Base-by-base conservation (phyloP, 768 basidiomycete genomes). In the Tulasnella sp. region DNA sequence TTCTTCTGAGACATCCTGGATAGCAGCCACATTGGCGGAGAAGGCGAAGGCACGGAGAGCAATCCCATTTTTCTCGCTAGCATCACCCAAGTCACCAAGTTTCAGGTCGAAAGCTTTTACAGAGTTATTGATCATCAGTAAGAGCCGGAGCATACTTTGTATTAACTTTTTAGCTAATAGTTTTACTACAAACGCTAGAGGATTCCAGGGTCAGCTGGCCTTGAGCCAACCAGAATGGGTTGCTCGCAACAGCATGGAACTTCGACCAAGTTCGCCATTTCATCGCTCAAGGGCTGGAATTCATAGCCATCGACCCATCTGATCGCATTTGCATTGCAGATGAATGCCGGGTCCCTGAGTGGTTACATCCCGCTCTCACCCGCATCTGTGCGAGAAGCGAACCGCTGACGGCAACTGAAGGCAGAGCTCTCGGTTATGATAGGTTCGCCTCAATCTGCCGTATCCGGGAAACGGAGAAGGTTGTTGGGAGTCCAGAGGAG, bases 391-490 rank as follows among this genome's bases (percentile, higher is more conserved):
- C 72, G 40, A 73, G 72, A 42, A 39, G 5, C 10, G 2, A 6
- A 42, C n/a, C 40, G 0, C 40, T 73, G 40, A 73, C 72, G 26
- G 72, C 72, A 73, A 15, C n/a, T 0, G 72, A 73, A 42, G 72
- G 72, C 40, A 73, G 72, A 42, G 46, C n/a, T n/a, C 46, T 73
- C 15, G 40, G 72, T 9, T 73, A 73, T 42, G 39, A 73, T 11
- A 40, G 72, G 40, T 73, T 73, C 23, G 46, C 72, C n/a, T 40
- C 72, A 4, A n/a, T 73, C 72, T 73, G 72, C 72, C 29, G 72
- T n/a, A 73, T 73, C 39, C 40, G 72, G n/a, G 72, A 73, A 37
- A 73, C n/a, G 6, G 51, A 51, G 51, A 51, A 51, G 51, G n/a
- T 51, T 6, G 51, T n/a, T 1, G 6, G 9, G n/a, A 51, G 51